phyloP scores from a whole-genome alignment of 2,329 filamentous ascomycete species.

The Colletotrichum orbiculare region DNA sequence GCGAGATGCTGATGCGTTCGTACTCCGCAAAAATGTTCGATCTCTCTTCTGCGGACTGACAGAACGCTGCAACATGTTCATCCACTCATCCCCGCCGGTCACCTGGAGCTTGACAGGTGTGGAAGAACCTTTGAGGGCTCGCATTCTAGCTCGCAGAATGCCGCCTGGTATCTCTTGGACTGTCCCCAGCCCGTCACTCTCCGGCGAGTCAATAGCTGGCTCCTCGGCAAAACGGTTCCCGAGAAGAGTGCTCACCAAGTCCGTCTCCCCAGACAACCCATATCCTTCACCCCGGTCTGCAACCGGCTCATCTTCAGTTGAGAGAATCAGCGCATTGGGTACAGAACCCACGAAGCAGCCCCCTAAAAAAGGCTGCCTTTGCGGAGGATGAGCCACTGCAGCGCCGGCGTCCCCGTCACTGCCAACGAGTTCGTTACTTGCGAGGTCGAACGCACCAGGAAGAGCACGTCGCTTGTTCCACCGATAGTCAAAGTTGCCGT shows the following conservation, averaged over 20 bases:
- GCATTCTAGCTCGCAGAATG: constrained; percentile 72
- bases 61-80: constrained; percentile 91
- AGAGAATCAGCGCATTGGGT: constrained; percentile 69
- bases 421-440: constrained; percentile 62
- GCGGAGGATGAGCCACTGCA: constrained; percentile 47
- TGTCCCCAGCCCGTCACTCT: constrained; percentile 57
- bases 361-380: constrained; percentile 86
- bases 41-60: constrained; percentile 95
- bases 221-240: constrained; percentile 81
- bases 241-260: constrained; percentile 82
- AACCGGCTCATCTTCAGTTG: constrained; percentile 67
- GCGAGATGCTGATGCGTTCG: constrained; percentile 60
- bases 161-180: constrained; percentile 67
- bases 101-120: constrained; percentile 71
- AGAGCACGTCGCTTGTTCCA: constrained; percentile 60
- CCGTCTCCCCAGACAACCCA: constrained; percentile 76
- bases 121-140: constrained; percentile 69
- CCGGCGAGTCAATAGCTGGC: constrained; percentile 66
- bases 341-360: constrained; percentile 87
- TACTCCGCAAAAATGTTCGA: constrained; percentile 74
- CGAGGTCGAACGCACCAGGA: constrained; percentile 82
- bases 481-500: constrained; percentile 69
- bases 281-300: constrained; percentile 78
- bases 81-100: constrained; percentile 85
- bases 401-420: constrained; percentile 55